Conservation (phyloP, 176 grass and related monocot species). For the Avena atlantica region DNA sequence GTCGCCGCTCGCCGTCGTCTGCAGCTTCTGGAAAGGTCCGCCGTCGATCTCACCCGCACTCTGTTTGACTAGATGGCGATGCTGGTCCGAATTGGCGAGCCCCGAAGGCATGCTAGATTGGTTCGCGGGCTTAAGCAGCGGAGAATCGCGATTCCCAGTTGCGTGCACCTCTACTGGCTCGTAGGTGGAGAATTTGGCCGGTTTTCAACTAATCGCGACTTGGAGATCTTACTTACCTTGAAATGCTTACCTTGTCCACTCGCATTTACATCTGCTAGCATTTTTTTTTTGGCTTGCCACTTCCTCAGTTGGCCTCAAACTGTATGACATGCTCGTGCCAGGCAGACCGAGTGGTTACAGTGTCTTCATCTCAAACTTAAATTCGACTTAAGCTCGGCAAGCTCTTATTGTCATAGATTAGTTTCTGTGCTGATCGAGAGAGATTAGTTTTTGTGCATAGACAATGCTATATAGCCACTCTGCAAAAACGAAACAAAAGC, state of each 20-base stretch:
- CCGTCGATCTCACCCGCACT: slow-evolving; percentile 1
- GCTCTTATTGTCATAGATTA: neutral
- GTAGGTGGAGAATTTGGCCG: neutral
- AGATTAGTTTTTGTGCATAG: neutral
- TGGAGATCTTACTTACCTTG: neutral
- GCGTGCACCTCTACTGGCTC: neutral
- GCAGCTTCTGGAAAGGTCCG: slow-evolving; percentile 94
- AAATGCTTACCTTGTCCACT: slow-evolving; percentile 32
- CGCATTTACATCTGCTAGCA: neutral
- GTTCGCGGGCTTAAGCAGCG: neutral
- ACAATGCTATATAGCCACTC: neutral
- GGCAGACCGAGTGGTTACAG: neutral
- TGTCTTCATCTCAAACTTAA: slow-evolving; percentile 8
- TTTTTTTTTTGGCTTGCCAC: slow-evolving; percentile 20
- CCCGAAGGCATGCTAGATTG: neutral
- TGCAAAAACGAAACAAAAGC: neutral
- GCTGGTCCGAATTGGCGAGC: slow-evolving; percentile 27
- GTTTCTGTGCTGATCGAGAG: neutral
- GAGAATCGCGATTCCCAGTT: neutral
- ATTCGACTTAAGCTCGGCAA: neutral
- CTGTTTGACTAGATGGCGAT: neutral
- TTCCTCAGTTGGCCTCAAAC: neutral
- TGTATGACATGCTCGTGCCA: neutral
- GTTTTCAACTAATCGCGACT: neutral
- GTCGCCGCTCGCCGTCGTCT: slow-evolving; percentile 84